Base-by-base conservation (phyloP, 805 yeast genomes). In the Zygoascus flipseniorum region DNA sequence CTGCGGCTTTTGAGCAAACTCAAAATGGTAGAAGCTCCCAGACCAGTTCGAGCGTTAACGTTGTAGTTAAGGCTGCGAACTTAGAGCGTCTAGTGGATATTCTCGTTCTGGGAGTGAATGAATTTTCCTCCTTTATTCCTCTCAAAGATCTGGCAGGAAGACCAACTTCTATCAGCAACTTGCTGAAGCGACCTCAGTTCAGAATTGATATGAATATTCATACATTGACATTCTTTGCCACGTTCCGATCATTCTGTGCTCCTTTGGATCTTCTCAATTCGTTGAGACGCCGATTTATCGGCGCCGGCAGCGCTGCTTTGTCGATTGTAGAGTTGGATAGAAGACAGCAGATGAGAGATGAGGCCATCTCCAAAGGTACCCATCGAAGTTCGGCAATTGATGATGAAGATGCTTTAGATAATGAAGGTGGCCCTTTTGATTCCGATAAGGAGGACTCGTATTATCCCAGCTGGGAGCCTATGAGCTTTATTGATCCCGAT, bases 61-160 rank as follows among this genome's bases (percentile, higher is more conserved):
- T 80, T 8, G 83, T 78, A 6, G 69, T 81, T 28, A 83, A 82
- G 60, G 79, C 87, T 2, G 93, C 93, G 1, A 76, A 86, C 1
- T 69, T 88, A 53, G 93, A 87, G 45, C 81, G 82, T 60, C 74
- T 92, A 60, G 75, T 89, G 52, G 97, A 92, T 67, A 75, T 90
- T 20, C 69, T 92, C 50, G 89, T 92, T 5, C 74, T 79, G 65
- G 92, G 86, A 19, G 83, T 78, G 42, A 78, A 77, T 60, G 81
- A 78, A 52, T 89, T 80, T 63, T 72, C 73, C 1, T 61, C 70
- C 3, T 65, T 64, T 43, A 57, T 62, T 8, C 37, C 52, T n/a
- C 18, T 47, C 5, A 60, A 52, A 5, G 68, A 31, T 13, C 16
- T 26, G n/a, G 18, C 19, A 42, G 44, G 26, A 11, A 16, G 20